Conservation (phyloP, 306 rosid genomes). For the Pterocarpus santalinus region DNA sequence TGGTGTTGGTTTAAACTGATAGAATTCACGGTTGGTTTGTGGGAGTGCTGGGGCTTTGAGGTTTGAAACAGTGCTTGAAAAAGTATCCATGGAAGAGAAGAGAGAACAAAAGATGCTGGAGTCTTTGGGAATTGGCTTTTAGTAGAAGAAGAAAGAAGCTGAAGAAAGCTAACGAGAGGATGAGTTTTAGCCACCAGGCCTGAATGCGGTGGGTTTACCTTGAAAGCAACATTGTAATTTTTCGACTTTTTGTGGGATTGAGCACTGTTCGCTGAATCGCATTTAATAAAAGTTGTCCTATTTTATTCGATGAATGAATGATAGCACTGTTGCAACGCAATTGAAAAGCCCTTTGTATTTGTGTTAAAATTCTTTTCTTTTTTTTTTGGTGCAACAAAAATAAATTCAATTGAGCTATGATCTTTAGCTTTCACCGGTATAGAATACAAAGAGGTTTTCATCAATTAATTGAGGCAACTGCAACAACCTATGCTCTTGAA, state of each 20-base stretch:
- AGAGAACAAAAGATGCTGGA: background rate
- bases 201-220: background rate
- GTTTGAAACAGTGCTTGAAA: slow-evolving; percentile 71
- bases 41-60: slow-evolving; percentile 57
- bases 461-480: too few relatives aligned
- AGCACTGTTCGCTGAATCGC: too few relatives aligned
- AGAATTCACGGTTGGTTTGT: slow-evolving; percentile 60
- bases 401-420: too few relatives aligned
- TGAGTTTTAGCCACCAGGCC: slow-evolving; percentile 33
- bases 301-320: too few relatives aligned
- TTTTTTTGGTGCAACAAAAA: too few relatives aligned
- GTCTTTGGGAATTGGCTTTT: slow-evolving; percentile 4
- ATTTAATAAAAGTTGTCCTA: too few relatives aligned
- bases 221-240: background rate
- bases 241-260: background rate
- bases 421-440: too few relatives aligned
- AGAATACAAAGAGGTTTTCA: too few relatives aligned
- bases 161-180: background rate
- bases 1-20: background rate
- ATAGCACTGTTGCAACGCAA: too few relatives aligned
- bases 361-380: too few relatives aligned
- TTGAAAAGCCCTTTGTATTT: too few relatives aligned
- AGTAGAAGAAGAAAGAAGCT: background rate
- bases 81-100: slow-evolving; percentile 69
- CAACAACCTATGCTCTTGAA: too few relatives aligned